Percentiles rank a stretch among this genome's conserved stretches.
These are phyloP conservation scores for Boletus sp. DNA, from an alignment of 1,284 basidiomycete genomes.

Conservation along the genomic window DNA sequence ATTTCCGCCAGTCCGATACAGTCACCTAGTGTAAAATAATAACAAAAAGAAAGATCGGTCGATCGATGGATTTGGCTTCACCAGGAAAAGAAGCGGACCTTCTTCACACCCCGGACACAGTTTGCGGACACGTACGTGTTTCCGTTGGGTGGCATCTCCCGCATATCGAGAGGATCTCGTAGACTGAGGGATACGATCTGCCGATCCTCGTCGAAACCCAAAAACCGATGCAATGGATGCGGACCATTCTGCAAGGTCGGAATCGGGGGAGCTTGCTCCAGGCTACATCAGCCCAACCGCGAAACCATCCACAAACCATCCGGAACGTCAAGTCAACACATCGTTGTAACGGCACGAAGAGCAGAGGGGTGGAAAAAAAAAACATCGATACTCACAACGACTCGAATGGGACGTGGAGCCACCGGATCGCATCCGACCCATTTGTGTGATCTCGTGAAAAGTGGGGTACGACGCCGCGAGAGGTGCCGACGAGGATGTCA, in stretches of 20 bases:
- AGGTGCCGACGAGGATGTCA: slow-evolving; percentile 55
- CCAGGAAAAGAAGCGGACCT: slow-evolving; percentile 39
- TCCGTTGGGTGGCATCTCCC: slow-evolving; percentile 68
- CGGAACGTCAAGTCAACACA: neutral
- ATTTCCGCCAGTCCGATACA: slow-evolving; percentile 49
- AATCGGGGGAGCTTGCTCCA: slow-evolving; percentile 59
- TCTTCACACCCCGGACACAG: slow-evolving; percentile 67
- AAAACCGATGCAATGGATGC: slow-evolving; percentile 53
- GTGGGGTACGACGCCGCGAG: slow-evolving; percentile 71
- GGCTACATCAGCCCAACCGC: slow-evolving; percentile 38
- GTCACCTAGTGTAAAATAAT: slow-evolving; percentile 44
- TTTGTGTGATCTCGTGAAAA: slow-evolving; percentile 61
- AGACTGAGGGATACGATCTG: slow-evolving; percentile 59
- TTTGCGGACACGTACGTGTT: slow-evolving; percentile 51
- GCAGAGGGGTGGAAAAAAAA: neutral
- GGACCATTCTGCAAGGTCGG: slow-evolving; percentile 50
- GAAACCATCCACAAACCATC: neutral
- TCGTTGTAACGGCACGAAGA: too few species aligned
- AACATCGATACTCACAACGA: slow-evolving; percentile 62
- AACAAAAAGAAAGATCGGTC: neutral
- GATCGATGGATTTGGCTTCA: neutral
- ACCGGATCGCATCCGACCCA: slow-evolving; percentile 47
- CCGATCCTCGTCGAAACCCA: slow-evolving; percentile 47
- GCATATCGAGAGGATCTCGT: slow-evolving; percentile 60
- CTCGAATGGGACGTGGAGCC: slow-evolving; percentile 72